phyloP scores from a whole-genome alignment of 805 yeast genomes.

The Isabelozyma pseudorhagii region DNA sequence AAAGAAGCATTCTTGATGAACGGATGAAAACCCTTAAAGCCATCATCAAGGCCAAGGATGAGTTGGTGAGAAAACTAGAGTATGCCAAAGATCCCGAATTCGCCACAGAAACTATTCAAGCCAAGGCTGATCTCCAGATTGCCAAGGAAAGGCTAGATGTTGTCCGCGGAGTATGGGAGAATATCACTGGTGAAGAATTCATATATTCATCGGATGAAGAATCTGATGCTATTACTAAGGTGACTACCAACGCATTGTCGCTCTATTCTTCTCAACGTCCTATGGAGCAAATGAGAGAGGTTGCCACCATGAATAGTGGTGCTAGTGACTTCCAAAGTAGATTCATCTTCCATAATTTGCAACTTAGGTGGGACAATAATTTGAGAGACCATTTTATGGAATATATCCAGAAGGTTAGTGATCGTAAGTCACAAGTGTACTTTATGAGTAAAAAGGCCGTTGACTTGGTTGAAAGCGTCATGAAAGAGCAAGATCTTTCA shows the following conservation, averaged over 20 bases:
- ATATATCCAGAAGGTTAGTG: constrained; percentile 47
- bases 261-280: constrained; percentile 28
- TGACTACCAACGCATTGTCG: constrained; percentile 18
- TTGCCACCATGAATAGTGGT: constrained; percentile 15
- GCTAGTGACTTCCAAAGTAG: constrained; percentile 55
- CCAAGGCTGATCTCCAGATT: constrained; percentile 1
- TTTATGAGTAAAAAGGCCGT: constrained; percentile 50
- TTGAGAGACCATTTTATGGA: constrained; percentile 62
- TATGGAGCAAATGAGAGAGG: constrained; percentile 20
- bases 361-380: constrained; percentile 74
- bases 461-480: constrained; percentile 43
- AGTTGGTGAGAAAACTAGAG: not conserved
- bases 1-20: constrained; percentile 38
- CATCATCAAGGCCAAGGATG: constrained; percentile 11
- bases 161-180: constrained; percentile 21
- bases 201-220: constrained; percentile 4
- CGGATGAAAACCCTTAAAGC: constrained; percentile 13
- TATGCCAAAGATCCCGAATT: not conserved
- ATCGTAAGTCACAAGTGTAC: constrained; percentile 40
- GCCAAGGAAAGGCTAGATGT: constrained; percentile 20
- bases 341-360: constrained; percentile 68
- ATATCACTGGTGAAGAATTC: constrained; percentile 11
- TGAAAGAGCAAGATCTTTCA: constrained; percentile 12
- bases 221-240: constrained; percentile 4
- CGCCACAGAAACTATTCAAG: constrained; percentile 4